Conservation (phyloP, 2,329 filamentous ascomycete genomes). For the Penicillium sp. region DNA sequence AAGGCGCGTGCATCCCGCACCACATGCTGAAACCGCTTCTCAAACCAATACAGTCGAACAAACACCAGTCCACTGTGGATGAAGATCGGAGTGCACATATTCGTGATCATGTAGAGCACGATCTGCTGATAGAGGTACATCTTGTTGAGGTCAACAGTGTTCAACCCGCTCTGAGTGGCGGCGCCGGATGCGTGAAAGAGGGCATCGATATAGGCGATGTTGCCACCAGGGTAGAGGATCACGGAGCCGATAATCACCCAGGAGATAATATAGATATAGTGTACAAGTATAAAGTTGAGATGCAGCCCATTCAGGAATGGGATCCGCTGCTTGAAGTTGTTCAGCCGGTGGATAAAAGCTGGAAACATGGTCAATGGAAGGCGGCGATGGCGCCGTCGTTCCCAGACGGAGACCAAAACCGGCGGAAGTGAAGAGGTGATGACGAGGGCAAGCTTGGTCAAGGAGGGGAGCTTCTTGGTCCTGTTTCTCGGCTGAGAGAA, state of each 20-base stretch:
- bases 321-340: slow-evolving; percentile 35
- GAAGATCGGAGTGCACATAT: slow-evolving; percentile 79
- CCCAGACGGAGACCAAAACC: slow-evolving; percentile 14
- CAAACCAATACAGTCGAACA: slow-evolving; percentile 94
- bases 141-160: slow-evolving; percentile 69
- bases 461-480: slow-evolving; percentile 23
- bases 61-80: slow-evolving; percentile 87
- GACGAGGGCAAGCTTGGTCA: slow-evolving; percentile 9
- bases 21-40: slow-evolving; percentile 88
- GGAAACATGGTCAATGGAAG: slow-evolving; percentile 33
- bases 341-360: slow-evolving; percentile 23
- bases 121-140: slow-evolving; percentile 74
- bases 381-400: slow-evolving; percentile 18
- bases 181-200: slow-evolving; percentile 84
- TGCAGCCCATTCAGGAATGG: slow-evolving; percentile 41
- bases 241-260: slow-evolving; percentile 74
- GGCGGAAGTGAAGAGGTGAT: slow-evolving; percentile 6
- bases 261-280: slow-evolving; percentile 75
- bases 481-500: not conserved
- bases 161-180: slow-evolving; percentile 90
- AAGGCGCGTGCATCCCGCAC: slow-evolving; percentile 70
- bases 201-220: slow-evolving; percentile 78
- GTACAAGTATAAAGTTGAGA: slow-evolving; percentile 50
- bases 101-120: slow-evolving; percentile 69
- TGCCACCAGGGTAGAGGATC: slow-evolving; percentile 67